Conservation (phyloP, 257 asterid genomes). For the Solanum medicagineum region DNA sequence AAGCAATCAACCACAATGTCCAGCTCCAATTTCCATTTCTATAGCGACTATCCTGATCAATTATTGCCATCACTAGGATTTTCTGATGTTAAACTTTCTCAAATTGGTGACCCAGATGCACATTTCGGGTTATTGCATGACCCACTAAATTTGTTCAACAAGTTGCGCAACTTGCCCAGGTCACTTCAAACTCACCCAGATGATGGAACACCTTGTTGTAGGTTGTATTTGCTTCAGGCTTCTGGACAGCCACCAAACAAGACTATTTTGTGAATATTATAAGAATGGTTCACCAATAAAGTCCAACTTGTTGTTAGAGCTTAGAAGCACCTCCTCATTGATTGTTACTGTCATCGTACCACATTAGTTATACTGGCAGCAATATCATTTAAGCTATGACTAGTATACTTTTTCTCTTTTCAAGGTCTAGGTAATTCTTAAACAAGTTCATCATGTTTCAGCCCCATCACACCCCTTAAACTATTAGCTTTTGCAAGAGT, state of each 20-base stretch:
- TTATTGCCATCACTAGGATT: conserved; percentile 81
- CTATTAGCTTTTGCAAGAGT: not conserved
- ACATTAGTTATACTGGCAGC: not conserved
- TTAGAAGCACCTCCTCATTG: not conserved
- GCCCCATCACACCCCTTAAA: not conserved
- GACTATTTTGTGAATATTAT: not conserved
- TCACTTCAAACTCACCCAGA: conserved; percentile 74
- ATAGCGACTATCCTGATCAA: conserved; percentile 92
- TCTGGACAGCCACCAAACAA: conserved; percentile 51
- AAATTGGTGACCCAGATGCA: conserved; percentile 94
- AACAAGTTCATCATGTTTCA: not conserved
- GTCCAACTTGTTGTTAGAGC: not conserved
- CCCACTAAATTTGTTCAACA: conserved; percentile 75
- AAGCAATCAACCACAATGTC: conserved; percentile 79
- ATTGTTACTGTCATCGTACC: not conserved
- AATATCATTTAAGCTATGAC: not conserved
- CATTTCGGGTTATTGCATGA: conserved; percentile 80
- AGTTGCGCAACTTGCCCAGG: conserved; percentile 73
- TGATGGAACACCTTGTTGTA: conserved; percentile 86
- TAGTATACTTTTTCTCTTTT: not conserved
- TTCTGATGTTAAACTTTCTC: conserved; percentile 77
- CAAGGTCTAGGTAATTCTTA: not conserved
- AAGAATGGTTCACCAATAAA: not conserved
- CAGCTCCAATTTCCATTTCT: conserved; percentile 67
- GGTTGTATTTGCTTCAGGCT: conserved; percentile 80